Base-by-base conservation (phyloP, 2,329 filamentous ascomycete species). In the Pyrenochaeta sp. region DNA sequence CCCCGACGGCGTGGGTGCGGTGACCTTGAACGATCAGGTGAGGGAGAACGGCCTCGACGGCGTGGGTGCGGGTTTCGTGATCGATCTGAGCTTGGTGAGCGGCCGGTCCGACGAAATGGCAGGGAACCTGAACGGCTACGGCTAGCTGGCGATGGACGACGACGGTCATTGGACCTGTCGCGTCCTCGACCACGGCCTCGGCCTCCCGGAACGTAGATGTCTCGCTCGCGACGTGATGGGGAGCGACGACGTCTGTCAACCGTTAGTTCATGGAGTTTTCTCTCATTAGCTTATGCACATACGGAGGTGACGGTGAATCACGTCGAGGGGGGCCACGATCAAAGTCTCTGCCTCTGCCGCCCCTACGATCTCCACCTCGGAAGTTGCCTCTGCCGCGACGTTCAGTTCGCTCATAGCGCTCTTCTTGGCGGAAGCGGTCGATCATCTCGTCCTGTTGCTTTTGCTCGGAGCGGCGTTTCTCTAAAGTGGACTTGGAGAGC, bases 401-500 rank as follows among this genome's bases (percentile, higher is more conserved):
- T 44, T 78, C 61, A 10, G 78, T 77, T 27, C 65, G 63, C 19
- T 74, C 74, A 39, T 66, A 61, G 17, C 74, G 74, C 41, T 89
- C 86, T 44, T 81, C 80, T 44, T 88, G 84, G 64, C 89, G 83
- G 40, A 90, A 76, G 27, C 80, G 79, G 52, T 87, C 81, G 28
- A 90, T 62, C 49, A 84, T 84, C 48, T 94, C 89, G 44, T 88
- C 85, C 35, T 83, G 79, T 57, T 60, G 60, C 11, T 58, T 55
- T 42, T 87, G 83, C 63, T 93, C 88, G 53, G 86, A 85, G 59
- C 86, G 83, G 40, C 81, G 81, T 19, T 84, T 82, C 63, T 89
- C 85, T 65, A 94, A 89, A 19, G 88, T 88, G 29, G 86, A 87
- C 68, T 86, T 88, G 58, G 94, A 90, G 23, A 90, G 88, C 65